phyloP scores from a whole-genome alignment of 2,329 filamentous ascomycete species.

The Exophiala xenobiotica region DNA sequence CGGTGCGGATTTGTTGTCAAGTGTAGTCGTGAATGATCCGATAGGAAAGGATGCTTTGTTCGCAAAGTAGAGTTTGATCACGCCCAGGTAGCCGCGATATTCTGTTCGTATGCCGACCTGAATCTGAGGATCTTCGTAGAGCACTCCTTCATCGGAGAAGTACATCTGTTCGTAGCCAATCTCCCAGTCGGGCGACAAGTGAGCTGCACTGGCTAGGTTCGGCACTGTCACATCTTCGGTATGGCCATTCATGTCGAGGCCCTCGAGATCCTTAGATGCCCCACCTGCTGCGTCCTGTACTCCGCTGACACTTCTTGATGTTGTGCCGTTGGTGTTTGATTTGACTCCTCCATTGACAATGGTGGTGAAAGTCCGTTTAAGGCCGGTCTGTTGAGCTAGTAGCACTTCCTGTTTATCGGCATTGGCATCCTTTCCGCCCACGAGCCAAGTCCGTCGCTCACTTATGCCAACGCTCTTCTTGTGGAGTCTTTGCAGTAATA shows the following conservation, averaged over 20 bases:
- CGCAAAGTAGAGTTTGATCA: constrained; percentile 90
- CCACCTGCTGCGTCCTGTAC: constrained; percentile 43
- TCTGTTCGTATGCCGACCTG: constrained; percentile 91
- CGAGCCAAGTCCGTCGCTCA: constrained; percentile 95
- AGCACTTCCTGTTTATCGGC: constrained; percentile 74
- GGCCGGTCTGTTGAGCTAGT: constrained; percentile 74
- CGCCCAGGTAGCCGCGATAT: constrained; percentile 92
- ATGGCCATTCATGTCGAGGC: constrained; percentile 70
- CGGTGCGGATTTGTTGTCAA: constrained; percentile 70
- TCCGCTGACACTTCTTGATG: constrained; percentile 7
- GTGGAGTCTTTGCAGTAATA: constrained; percentile 84
- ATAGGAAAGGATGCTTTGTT: constrained; percentile 88
- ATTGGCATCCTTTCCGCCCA: constrained; percentile 95
- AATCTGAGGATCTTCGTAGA: constrained; percentile 93
- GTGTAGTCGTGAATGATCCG: constrained; percentile 87
- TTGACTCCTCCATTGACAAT: constrained; percentile 47
- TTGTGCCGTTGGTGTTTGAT: constrained; percentile 41
- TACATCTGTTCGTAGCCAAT: constrained; percentile 81
- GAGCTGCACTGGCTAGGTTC: constrained; percentile 87
- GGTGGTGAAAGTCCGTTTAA: constrained; percentile 80
- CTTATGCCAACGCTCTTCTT: constrained; percentile 91
- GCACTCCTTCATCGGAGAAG: constrained; percentile 75
- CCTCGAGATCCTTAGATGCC: constrained; percentile 68
- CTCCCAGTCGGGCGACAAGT: constrained; percentile 94
- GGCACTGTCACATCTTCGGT: constrained; percentile 60